Base-by-base conservation (phyloP, 1,284 basidiomycete genomes). In the Ganoderma lucidum region DNA sequence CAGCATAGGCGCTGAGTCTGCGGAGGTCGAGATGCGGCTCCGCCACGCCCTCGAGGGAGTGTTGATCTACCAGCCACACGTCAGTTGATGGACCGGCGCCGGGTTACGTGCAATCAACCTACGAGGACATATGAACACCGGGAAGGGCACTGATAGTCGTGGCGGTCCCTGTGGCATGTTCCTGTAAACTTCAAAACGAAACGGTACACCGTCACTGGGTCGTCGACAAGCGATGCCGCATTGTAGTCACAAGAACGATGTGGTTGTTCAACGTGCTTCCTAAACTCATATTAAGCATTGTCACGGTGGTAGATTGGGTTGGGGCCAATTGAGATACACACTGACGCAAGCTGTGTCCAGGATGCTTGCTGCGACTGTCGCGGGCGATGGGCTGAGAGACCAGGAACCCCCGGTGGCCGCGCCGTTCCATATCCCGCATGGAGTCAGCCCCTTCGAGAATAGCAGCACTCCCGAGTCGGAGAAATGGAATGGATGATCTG, bases 361-460 rank as follows among this genome's bases (percentile, higher is more conserved):
- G 37, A 37, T 61, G 59, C 41, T 41, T 61, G 59, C n/a, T 44
- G 59, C 59, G 63, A 55, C 23, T 55, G 53, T 32, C 32, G 63
- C 48, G 63, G 63, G 37, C 23, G 63, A 64, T 55, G 63, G n/a
- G 8, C 6, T 39, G 55, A 48, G 35, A 63, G 37, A 10, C 37
- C 8, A 60, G 39, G 37, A 23, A 30, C 2, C 15, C 6, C 61
- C 63, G 51, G 63, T 39, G 23, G 48, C 55, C 9, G 32, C 35
- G 14, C 28, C 2, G 23, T 64, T 64, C 63, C 63, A 64, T 63
- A 42, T 23, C 63, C 48, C 39, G 63, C 63, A 37, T 64, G 63
- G 17, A 64, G 63, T 55, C 63, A 64, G 35, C 35, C n/a, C 35
- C 23, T 23, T 39, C 28, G 35, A 51, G 35, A 51, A 32, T 30